Base-by-base conservation (phyloP, 176 grass and related monocot genomes). In the Saccharum officinarum region DNA sequence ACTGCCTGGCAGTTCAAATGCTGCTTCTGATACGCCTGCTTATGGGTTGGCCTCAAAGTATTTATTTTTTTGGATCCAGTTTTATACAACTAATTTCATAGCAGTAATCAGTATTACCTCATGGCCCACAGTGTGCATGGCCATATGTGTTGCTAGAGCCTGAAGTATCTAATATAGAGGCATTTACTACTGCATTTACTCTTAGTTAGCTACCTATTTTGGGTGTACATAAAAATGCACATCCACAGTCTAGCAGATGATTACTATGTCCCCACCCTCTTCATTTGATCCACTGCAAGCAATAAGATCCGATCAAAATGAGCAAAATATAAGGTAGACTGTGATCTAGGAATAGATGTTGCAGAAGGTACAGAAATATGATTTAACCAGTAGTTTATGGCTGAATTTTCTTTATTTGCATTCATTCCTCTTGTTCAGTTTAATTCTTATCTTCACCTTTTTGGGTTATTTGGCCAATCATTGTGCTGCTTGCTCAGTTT, bases 21-120 rank as follows among this genome's bases (percentile, higher is more conserved):
- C 65, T 62, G 18, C 85, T 42, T 65, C 78, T 0, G 85, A 80
- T 22, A 73, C 59, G 47, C 49, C 62, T 6, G 18, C 50, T 33
- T 67, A 82, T 41, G 85, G 90, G 92, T 92, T 85, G 9, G 84
- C 69, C 26, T 31, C 28, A 60, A 23, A 60, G 17, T 76, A 40
- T 22, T 22, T 80, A 26, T 59, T 76, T 49, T 73, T 55, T 80
- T 9, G 52, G 42, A 20, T 87, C 14, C 59, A 45, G 9, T 41
- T 49, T 40, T 45, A 38, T 80, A 40, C 64, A 33, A n/a, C 52
- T 80, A 74, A 18, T 70, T 66, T 78, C 22, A 42, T 49, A 71
- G 18, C 17, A 65, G 39, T 76, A 57, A 67, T 37, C 0, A 28
- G 15, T 77, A 70, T 64, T 33, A 33, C 22, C 5, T 18, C 16